Conservation (phyloP, 768 basidiomycete species). For the Leccinum subgranulosum region DNA sequence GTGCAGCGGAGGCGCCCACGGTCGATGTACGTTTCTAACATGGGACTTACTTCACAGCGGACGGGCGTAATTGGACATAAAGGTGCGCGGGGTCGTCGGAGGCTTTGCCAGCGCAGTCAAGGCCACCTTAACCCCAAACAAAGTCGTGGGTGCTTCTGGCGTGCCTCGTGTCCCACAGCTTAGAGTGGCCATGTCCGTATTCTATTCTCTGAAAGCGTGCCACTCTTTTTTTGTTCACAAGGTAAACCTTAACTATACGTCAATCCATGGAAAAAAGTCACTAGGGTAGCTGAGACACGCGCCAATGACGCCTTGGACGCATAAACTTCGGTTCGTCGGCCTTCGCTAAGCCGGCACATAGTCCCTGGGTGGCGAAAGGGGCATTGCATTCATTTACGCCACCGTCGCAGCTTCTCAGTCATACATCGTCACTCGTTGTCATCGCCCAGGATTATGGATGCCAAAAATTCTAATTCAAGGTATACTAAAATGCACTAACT, state of each 20-base stretch:
- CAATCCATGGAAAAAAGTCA: slow-evolving; percentile 12
- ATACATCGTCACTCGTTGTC: neutral
- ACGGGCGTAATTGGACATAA: slow-evolving; percentile 2
- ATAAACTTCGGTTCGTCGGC: slow-evolving; percentile 8
- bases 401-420: slow-evolving; percentile 5
- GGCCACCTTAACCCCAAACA: slow-evolving; percentile 24
- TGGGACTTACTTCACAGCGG: neutral
- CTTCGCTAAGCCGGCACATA: slow-evolving; percentile 11
- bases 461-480: slow-evolving; percentile 36
- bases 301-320: slow-evolving; percentile 12
- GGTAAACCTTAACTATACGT: slow-evolving; percentile 21
- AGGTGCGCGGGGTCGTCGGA: neutral
- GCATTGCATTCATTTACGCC: slow-evolving; percentile 11
- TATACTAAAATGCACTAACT: slow-evolving; percentile 32
- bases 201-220: slow-evolving; percentile 3
- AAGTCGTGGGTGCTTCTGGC: slow-evolving; percentile 26
- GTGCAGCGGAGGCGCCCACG: neutral
- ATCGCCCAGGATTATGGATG: neutral
- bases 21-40: neutral
- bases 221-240: slow-evolving; percentile 6
- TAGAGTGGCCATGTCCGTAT: neutral
- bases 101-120: slow-evolving; percentile 1
- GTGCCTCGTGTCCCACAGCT: slow-evolving; percentile 24
- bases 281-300: slow-evolving; percentile 18
- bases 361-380: slow-evolving; percentile 25